A percentile compares a stretch with the other conserved stretches of the same genome.
Conservation (phyloP, 1,139 yeast species). For the Casaregolazyma lundiana region DNA sequence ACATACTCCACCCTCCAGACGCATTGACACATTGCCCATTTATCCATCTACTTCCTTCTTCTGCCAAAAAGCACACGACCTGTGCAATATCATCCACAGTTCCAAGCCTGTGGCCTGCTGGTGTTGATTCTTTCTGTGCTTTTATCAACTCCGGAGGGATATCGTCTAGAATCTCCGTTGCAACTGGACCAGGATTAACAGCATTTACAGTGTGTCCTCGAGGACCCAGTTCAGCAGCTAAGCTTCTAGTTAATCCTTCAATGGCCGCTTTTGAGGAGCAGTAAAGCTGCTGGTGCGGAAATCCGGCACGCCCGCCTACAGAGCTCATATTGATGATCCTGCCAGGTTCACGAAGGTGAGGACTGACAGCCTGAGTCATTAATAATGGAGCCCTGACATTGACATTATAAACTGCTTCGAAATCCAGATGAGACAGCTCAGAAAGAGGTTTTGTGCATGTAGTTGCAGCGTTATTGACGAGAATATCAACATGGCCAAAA, state of each 20-base stretch:
- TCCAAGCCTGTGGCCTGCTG: constrained; percentile 32
- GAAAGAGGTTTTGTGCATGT: constrained; percentile 13
- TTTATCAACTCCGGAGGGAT: constrained; percentile 18
- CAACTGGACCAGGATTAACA: constrained; percentile 22
- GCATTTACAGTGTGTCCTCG: constrained; percentile 21
- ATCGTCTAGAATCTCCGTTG: constrained; percentile 13
- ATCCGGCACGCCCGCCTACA: constrained; percentile 45
- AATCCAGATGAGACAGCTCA: constrained; percentile 18
- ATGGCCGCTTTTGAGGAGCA: constrained; percentile 21
- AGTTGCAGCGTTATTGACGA: constrained; percentile 23
- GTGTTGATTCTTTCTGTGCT: constrained; percentile 17
- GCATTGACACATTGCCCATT: constrained; percentile 24
- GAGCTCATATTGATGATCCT: constrained; percentile 18
- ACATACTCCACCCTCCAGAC: constrained; percentile 22
- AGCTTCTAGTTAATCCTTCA: constrained; percentile 19
- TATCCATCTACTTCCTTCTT: constrained; percentile 26
- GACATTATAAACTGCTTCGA: constrained; percentile 18
- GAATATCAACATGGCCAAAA: constrained; percentile 24
- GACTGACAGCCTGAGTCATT: constrained; percentile 22
- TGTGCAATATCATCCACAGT: constrained; percentile 28
- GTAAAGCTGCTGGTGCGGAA: constrained; percentile 16
- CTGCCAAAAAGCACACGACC: constrained; percentile 24
- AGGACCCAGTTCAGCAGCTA: constrained; percentile 20
- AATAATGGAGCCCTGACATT: constrained; percentile 25
- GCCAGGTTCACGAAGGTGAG: constrained; percentile 23